Evolutionary conservation across 2,329 filamentous ascomycete species (phyloP), one percentile per base, ranked within the genome.

Genomic region (Xenoacremonium recifei): DNA sequence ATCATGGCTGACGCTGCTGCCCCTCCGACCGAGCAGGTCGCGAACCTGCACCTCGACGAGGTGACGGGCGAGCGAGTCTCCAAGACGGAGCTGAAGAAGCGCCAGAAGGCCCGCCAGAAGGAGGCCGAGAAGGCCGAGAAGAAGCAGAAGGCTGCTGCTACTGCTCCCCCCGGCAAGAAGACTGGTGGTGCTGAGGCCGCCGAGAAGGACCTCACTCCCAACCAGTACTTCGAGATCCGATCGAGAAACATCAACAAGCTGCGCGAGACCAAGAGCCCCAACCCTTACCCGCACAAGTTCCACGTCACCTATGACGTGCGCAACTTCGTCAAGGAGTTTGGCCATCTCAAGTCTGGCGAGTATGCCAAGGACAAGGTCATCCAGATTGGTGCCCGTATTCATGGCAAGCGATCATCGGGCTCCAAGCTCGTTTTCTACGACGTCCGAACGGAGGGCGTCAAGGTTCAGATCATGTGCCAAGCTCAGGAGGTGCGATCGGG

Each of bases 391-490:
- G 89, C 87, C 33, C 82, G 93, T 62, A 89, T 99, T 66, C 95
- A 93, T 72, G 88, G 87, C 67, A 90, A 89, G 75, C 85, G 92
- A 53, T 72, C 84, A 0, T 81, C 87, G 6, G 90, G 91, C 42
- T 77, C 80, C 66, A 96, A 95, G 76, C 79, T 96, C 44, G 81
- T 87, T 60, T 96, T 96, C 75, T 96, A 96, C 72, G 90, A 95
- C 46, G 62, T 69, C 39, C 65, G 66, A 45, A 67, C 63, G 37
- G 65, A 69, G 59, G 77, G 77, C 36, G 69, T 75, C 54, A 87
- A 88, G 66, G 76, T 96, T 35, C 95, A 99, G 73, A 82, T 97
- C 50, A 89, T 97, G 76, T 95, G 89, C 64, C 90, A 96, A 68
- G 79, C 87, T 34, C 85, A 96, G 60, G 81, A 95, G 57, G 79